phyloP scores from a whole-genome alignment of 2,329 filamentous ascomycete genomes.

The Claviceps citrina region DNA sequence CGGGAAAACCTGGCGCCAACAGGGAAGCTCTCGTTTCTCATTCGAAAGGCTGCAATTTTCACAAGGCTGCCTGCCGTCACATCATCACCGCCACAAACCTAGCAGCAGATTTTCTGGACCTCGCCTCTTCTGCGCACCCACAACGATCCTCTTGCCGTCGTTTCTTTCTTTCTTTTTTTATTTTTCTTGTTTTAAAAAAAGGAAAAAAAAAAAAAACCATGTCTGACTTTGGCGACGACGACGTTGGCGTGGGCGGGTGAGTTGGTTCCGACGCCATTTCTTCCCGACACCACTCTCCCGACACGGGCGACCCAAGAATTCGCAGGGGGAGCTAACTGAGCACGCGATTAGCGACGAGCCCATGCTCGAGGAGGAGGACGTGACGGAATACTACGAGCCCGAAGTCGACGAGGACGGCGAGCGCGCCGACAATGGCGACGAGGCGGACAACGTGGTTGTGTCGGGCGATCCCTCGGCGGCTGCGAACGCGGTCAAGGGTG shows the following conservation, averaged over 20 bases:
- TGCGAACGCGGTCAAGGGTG: slow-evolving; percentile 37
- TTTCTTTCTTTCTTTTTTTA: neutral
- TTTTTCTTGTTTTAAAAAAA: neutral
- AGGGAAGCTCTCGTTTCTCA: slow-evolving; percentile 8
- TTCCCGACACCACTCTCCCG: too few relatives aligned
- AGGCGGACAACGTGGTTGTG: slow-evolving; percentile 43
- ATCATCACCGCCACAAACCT: neutral
- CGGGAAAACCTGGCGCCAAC: slow-evolving; percentile 16
- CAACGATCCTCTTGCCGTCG: neutral
- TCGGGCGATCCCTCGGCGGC: slow-evolving; percentile 47
- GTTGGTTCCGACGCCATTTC: slow-evolving; percentile 17
- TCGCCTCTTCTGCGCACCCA: neutral
- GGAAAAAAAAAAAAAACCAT: too few relatives aligned
- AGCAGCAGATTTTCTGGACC: neutral
- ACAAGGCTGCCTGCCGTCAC: slow-evolving; percentile 8
- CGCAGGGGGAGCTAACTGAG: neutral
- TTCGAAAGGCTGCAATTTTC: slow-evolving; percentile 16
- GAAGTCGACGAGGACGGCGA: slow-evolving; percentile 41
- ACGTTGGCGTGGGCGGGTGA: slow-evolving; percentile 42
- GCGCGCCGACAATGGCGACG: slow-evolving; percentile 35
- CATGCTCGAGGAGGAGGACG: slow-evolving; percentile 56
- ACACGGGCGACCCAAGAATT: too few relatives aligned
- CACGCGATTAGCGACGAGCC: slow-evolving; percentile 47
- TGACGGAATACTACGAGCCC: slow-evolving; percentile 38
- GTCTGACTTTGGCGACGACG: slow-evolving; percentile 61